Evolutionary conservation across 2,329 filamentous ascomycete genomes (phyloP).

Genomic region (Xylariaceae sp.): DNA sequence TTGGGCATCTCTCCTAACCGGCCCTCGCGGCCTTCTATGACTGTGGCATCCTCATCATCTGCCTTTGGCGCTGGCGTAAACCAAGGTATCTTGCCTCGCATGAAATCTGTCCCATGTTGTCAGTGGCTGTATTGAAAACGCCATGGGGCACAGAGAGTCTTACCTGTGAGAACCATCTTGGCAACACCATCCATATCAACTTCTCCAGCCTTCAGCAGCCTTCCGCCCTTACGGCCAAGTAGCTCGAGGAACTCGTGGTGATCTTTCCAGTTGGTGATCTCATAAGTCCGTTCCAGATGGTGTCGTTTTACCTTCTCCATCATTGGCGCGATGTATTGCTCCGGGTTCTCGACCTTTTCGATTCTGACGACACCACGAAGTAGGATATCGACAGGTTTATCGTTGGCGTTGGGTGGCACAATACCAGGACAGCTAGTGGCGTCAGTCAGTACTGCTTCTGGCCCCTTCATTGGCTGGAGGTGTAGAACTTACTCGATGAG

Average conservation of each 20-base stretch:
- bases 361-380: constrained; percentile 87
- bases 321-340: constrained; percentile 87
- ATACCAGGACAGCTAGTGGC: constrained; percentile 71
- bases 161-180: constrained; percentile 80
- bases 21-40: constrained; percentile 67
- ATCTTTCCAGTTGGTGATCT: constrained; percentile 71
- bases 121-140: neutral
- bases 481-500: constrained; percentile 61
- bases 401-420: constrained; percentile 79
- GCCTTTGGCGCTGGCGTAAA: constrained; percentile 72
- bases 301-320: constrained; percentile 74
- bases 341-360: constrained; percentile 93
- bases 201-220: constrained; percentile 86
- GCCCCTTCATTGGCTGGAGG: too few relatives aligned
- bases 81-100: constrained; percentile 94
- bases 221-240: constrained; percentile 79
- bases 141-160: neutral
- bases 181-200: constrained; percentile 91
- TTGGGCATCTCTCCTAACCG: constrained; percentile 80
- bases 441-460: neutral
- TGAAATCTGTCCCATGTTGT: constrained; percentile 57
- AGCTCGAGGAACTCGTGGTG: constrained; percentile 80
- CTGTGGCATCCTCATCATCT: constrained; percentile 44
- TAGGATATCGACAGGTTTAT: constrained; percentile 81
- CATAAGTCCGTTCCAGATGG: constrained; percentile 90